These are phyloP conservation scores for Verticillium nubilum DNA, from an alignment of 2,329 filamentous ascomycete species.

Conservation along the genomic window DNA sequence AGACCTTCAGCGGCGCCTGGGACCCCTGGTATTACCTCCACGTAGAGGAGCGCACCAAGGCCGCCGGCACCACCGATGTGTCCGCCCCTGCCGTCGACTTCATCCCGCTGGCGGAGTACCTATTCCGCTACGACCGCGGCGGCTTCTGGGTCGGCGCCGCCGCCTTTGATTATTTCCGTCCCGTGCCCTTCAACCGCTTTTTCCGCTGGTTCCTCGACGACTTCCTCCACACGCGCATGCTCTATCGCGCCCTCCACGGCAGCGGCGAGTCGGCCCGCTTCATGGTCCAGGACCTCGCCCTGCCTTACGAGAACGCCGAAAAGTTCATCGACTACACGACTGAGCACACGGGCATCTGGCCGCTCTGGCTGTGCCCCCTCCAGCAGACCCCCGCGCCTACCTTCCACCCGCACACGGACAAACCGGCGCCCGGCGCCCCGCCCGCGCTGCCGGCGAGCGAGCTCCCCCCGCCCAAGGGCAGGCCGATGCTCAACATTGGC, in stretches of 20 bases:
- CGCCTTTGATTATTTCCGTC: constrained; percentile 62
- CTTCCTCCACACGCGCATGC: constrained; percentile 68
- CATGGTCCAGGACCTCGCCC: constrained; percentile 62
- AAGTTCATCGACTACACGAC: constrained; percentile 51
- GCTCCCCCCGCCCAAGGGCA: constrained; percentile 1
- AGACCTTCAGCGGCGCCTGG: constrained; percentile 51
- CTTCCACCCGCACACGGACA: constrained; percentile 48
- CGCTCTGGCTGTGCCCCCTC: constrained; percentile 55
- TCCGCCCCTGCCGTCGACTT: constrained; percentile 37
- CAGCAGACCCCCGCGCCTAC: constrained; percentile 42
- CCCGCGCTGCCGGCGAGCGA: neutral
- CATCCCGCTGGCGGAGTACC: constrained; percentile 65
- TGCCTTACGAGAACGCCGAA: constrained; percentile 47
- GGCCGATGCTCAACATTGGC: constrained; percentile 56
- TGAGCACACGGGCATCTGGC: constrained; percentile 48
- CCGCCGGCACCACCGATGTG: constrained; percentile 15
- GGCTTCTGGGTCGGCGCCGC: constrained; percentile 68
- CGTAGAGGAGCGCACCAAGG: constrained; percentile 41
- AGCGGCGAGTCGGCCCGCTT: constrained; percentile 60
- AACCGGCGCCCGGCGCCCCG: constrained; percentile 18
- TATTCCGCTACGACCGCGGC: constrained; percentile 71
- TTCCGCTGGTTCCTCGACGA: constrained; percentile 67
- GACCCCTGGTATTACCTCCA: constrained; percentile 79
- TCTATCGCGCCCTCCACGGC: constrained; percentile 66
- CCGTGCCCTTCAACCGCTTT: constrained; percentile 58